A percentile compares a stretch with the other conserved stretches of the same genome.
phyloP scores from a whole-genome alignment of 1,284 basidiomycete species.

The Earliella scabrosa region DNA sequence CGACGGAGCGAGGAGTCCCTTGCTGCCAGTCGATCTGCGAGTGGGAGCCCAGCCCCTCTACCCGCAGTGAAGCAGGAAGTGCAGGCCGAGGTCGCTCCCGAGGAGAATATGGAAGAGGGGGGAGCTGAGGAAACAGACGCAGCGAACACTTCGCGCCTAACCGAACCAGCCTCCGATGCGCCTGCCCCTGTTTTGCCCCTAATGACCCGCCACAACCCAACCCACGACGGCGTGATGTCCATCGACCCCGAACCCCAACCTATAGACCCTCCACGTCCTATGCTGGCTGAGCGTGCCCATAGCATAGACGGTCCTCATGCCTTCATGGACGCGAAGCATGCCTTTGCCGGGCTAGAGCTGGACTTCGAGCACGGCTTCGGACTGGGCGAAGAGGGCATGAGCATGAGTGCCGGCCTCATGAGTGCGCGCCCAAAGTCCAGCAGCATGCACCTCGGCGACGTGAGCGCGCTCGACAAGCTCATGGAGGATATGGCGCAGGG shows the following conservation, averaged over 20 bases:
- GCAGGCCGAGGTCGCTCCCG: no score
- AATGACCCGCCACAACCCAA: slow-evolving; percentile 34
- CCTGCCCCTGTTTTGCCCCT: slow-evolving; percentile 6
- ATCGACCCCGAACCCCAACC: slow-evolving; percentile 38
- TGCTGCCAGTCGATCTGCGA: not conserved
- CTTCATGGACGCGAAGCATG: slow-evolving; percentile 19
- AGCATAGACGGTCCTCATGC: slow-evolving; percentile 20
- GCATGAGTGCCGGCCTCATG: slow-evolving; percentile 21
- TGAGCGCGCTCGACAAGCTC: slow-evolving; percentile 78
- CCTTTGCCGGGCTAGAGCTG: slow-evolving; percentile 32
- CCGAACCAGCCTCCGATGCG: slow-evolving; percentile 5
- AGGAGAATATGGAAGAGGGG: not conserved
- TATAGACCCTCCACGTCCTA: slow-evolving; percentile 39
- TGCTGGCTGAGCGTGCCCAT: slow-evolving; percentile 29
- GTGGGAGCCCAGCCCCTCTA: slow-evolving; percentile 5
- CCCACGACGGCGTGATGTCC: slow-evolving; percentile 40
- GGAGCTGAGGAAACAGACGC: not conserved
- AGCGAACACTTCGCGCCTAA: slow-evolving; percentile 5
- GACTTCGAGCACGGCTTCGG: slow-evolving; percentile 29
- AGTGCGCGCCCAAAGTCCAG: slow-evolving; percentile 17
- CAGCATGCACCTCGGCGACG: slow-evolving; percentile 60
- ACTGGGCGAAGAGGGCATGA: slow-evolving; percentile 21
- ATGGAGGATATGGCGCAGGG: slow-evolving; percentile 72
- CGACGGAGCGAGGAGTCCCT: slow-evolving; percentile 49
- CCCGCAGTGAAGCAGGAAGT: no score